Evolutionary conservation across 371 early-diverging fungal species (phyloP), one percentile per base, ranked within the genome.

Genomic region (Coemansia sp.): DNA sequence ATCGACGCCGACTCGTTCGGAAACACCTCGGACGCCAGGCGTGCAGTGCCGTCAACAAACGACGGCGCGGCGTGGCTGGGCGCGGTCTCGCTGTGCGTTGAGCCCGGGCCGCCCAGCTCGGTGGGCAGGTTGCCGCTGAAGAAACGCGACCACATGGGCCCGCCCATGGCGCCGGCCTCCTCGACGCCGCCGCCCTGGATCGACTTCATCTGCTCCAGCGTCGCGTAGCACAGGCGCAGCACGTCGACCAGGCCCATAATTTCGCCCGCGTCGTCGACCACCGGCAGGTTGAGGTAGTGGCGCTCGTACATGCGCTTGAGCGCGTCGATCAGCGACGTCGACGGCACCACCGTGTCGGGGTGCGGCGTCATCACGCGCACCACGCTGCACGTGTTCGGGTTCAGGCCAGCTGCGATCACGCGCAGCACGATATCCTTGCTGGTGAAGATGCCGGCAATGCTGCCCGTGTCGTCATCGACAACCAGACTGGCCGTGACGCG

Each of bases 291-390:
- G 52, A 96, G 84, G 77, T 93, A 98, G 63, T 94, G 93, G 4
- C 94, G 93, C 71, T 92, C 96, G 79, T 98, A 88, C 90, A 98
- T 92, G 78, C 92, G 93, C 77, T 92, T 92, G 63, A 98, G 84
- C 4, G 95, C 98, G 39, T 96, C 96, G 60, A 96, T 77, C 62
- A 97, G 91, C 55, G 93, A 87, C 36, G 91, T 91, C 34, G 86
- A 80, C 13, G 90, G 84, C 43, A 83, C 69, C 1, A 94, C 93
- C n/a, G 92, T 91, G 80, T 98, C 98, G 7, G 98, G 98, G 63
- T 97, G 94, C 57, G 97, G 97, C 0, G 98, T 98, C 97, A 98
- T 95, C n/a, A 96, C 95, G 63, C 96, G 89, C 36, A 95, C 90
- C 48, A 96, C 95, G 40, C 91, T 89, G 68, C 96, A 96, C 30